Base-by-base conservation (phyloP, 1,139 yeast species). In the Zhuliangozyma blackwelliae region DNA sequence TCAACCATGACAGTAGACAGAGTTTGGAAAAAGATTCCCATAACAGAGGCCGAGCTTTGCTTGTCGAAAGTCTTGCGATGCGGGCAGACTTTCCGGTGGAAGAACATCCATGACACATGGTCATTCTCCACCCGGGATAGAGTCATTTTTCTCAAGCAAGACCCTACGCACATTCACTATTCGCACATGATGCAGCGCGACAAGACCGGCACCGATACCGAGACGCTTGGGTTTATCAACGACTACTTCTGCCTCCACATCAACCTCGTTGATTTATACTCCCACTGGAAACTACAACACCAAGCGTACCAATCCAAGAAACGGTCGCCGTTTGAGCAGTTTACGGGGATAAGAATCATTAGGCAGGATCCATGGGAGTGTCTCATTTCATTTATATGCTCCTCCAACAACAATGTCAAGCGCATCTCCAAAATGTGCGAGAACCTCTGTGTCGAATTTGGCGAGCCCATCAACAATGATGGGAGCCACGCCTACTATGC, bases 291-390 rank as follows among this genome's bases (percentile, higher is more conserved):
- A 5, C 38, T 44, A 1, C 68, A 61, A 10, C 95, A 89, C 54
- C 44, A 35, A 20, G 66, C 20, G 60, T 72, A 34, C 75, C 77
- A 57, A 50, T 52, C 39, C 30, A 45, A 48, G 11, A 27, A 27
- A 12, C 16, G 12, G 5, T 59, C 69, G 2, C 68, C 71, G 2
- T 70, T 70, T 47, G 41, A 58, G 3, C 59, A 61, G 21, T 77
- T 79, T 39, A 65, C 68, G 3, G 98, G 98, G 0, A 81, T 90
- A 22, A 65, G 97, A 28, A 86, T 89, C 41, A 71, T 90, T 25
- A 71, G 90, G 35, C 97, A 92, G 57, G 96, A 90, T 46, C 98
- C 98, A 0, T 92, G 97, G 97, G 98, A 94, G 52, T 88, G 94
- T 31, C 65, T 88, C 33, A 63, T 92, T 16, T 84, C 94, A 2